These are phyloP conservation scores for Colletotrichum godetiae DNA, from an alignment of 2,329 filamentous ascomycete genomes.

Conservation along the genomic window DNA sequence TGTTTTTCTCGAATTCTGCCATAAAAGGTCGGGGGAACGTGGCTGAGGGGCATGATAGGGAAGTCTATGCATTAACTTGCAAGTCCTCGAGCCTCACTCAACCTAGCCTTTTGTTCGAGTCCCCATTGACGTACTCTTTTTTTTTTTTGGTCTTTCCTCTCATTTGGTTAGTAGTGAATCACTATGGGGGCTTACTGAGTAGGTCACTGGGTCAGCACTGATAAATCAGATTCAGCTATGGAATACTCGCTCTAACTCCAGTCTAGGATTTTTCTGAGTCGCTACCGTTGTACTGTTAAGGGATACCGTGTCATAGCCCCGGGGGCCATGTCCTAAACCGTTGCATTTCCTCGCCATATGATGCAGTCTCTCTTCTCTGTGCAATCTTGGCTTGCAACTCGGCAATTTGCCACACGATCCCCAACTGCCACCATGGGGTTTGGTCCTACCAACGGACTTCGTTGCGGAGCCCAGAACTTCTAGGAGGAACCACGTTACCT, in stretches of 20 bases:
- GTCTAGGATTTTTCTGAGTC: neutral
- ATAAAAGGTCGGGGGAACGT: neutral
- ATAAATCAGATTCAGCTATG: neutral
- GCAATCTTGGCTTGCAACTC: neutral
- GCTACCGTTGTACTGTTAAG: neutral
- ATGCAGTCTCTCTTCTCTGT: neutral
- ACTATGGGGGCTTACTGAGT: no score
- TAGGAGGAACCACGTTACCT: neutral
- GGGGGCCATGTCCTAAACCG: neutral
- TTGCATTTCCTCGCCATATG: neutral
- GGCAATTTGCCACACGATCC: neutral
- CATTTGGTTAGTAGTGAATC: no score
- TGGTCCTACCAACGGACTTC: neutral
- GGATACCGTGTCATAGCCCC: neutral
- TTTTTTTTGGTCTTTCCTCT: no score
- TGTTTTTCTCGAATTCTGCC: neutral
- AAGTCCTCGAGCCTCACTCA: no score
- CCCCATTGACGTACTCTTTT: no score
- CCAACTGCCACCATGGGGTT: neutral
- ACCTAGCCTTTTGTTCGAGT: no score
- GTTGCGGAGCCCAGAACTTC: slow-evolving; percentile 19
- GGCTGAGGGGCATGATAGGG: no score
- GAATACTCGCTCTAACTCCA: neutral
- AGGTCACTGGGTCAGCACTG: no score
- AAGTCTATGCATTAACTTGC: neutral